These are phyloP conservation scores for Sporormia fimetaria DNA, from an alignment of 495 filamentous ascomycete species.

Conservation along the genomic window DNA sequence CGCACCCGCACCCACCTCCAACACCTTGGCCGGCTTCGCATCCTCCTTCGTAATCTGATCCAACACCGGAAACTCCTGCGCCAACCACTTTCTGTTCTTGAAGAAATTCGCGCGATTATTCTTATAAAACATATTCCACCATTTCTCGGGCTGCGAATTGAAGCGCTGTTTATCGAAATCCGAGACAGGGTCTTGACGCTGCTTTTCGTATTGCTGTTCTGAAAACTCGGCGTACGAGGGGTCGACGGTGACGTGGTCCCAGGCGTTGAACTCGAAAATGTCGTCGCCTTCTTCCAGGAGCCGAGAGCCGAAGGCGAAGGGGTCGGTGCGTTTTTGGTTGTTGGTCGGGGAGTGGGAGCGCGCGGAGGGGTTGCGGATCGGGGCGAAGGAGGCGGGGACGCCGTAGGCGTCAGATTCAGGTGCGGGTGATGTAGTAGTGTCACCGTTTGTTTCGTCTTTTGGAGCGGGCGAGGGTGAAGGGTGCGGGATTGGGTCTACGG, in stretches of 20 bases:
- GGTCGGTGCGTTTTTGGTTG: conserved; percentile 72
- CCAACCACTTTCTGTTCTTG: conserved; percentile 95
- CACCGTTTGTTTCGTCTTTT: conserved; percentile 2
- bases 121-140: conserved; percentile 95
- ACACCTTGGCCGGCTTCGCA: conserved; percentile 49
- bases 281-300: conserved; percentile 70
- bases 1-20: conserved; percentile 91
- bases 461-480: conserved; percentile 3
- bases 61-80: conserved; percentile 85
- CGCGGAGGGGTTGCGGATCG: conserved; percentile 29
- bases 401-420: conserved; percentile 33
- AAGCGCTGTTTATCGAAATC: conserved; percentile 79
- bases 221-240: conserved; percentile 72
- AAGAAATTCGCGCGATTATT: conserved; percentile 95
- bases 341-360: conserved; percentile 45
- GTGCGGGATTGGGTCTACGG: conserved; percentile 21
- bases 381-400: conserved; percentile 37
- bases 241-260: conserved; percentile 92
- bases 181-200: conserved; percentile 69
- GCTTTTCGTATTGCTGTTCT: conserved; percentile 65
- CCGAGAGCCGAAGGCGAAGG: conserved; percentile 91
- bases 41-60: conserved; percentile 52
- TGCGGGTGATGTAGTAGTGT: conserved; percentile 5
- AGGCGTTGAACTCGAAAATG: conserved; percentile 92
- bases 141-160: conserved; percentile 79